Evolutionary conservation across 2,329 filamentous ascomycete genomes (phyloP), one percentile per base, ranked within the genome.

Genomic region (Fusarium domesticum): DNA sequence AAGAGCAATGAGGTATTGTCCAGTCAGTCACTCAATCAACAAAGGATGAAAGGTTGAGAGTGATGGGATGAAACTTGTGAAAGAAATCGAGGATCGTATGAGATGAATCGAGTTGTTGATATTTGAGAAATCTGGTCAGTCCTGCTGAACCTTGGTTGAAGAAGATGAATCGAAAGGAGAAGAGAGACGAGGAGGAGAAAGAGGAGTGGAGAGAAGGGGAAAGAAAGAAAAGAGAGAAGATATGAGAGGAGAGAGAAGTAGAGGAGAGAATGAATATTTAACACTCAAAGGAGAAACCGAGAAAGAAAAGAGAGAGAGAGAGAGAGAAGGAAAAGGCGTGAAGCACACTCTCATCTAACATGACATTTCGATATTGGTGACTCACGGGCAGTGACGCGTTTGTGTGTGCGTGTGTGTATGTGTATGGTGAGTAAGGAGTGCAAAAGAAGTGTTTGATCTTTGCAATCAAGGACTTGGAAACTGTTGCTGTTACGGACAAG

Each of bases 301-400:
- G 23, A n/a, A n/a, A n/a, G 23, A 28, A 12, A 11, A 28, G 10
- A 8, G 23, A 28, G 23, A 8, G 23, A 28, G 23, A 28, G 8
- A 43, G 33, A 37, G 20, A 36, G 19, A 33, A 20, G n/a, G 37
- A 20, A 18, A 41, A 15, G 18, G 30, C 6, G 20, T 6, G 20
- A 23, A 28, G 14, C 8, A 28, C 8, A 43, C 18, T 45, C 49
- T 41, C 43, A 48, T 51, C 46, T 53, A 56, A 23, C 46, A 56
- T 37, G 45, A 49, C 57, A 60, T 60, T 32, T 49, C 48, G 38
- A 51, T 50, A 47, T 51, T 57, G 35, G 57, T 57, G 57, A 60
- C 39, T 60, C 57, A 60, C 57, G 51, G 55, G 57, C 53, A 51
- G 39, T 45, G 33, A 43, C 39, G 41, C 36, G 47, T 58, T 42